Conservation (phyloP, 176 grass and related monocot genomes). For the Aegilops sharonensis region DNA sequence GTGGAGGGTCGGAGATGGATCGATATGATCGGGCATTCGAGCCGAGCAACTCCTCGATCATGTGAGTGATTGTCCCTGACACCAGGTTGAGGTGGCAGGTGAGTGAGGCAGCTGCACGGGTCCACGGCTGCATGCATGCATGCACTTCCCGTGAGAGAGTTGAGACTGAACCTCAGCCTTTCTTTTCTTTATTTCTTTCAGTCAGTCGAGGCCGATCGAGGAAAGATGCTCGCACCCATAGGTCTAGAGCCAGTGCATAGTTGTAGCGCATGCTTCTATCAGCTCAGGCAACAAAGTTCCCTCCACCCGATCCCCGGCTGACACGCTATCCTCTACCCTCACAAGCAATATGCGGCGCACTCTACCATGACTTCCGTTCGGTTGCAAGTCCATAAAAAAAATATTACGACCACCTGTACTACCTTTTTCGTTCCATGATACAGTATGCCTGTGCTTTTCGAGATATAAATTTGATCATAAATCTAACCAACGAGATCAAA, state of each 20-base stretch:
- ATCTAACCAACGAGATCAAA: too few relatives aligned
- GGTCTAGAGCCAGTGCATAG: neutral
- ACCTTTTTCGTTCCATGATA: too few relatives aligned
- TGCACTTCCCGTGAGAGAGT: constrained; percentile 37
- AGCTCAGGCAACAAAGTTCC: constrained; percentile 2
- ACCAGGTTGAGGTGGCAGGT: constrained; percentile 9
- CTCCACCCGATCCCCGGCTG: neutral
- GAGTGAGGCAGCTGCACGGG: constrained; percentile 14
- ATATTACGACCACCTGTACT: too few relatives aligned
- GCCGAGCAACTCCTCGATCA: neutral
- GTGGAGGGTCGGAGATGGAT: neutral
- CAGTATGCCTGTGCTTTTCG: too few relatives aligned
- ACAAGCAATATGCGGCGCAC: neutral
- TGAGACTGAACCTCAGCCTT: constrained; percentile 1
- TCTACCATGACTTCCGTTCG: neutral
- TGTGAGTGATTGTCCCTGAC: constrained; percentile 28
- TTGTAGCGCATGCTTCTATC: neutral
- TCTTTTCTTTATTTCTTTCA: neutral
- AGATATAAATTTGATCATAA: too few relatives aligned
- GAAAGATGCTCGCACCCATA: neutral
- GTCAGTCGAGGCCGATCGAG: neutral
- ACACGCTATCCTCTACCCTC: neutral
- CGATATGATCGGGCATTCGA: neutral
- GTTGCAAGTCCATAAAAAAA: neutral
- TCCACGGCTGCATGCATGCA: neutral